Evolutionary conservation across 495 filamentous ascomycete genomes (phyloP).

Genomic region (Lophium mytilinum): DNA sequence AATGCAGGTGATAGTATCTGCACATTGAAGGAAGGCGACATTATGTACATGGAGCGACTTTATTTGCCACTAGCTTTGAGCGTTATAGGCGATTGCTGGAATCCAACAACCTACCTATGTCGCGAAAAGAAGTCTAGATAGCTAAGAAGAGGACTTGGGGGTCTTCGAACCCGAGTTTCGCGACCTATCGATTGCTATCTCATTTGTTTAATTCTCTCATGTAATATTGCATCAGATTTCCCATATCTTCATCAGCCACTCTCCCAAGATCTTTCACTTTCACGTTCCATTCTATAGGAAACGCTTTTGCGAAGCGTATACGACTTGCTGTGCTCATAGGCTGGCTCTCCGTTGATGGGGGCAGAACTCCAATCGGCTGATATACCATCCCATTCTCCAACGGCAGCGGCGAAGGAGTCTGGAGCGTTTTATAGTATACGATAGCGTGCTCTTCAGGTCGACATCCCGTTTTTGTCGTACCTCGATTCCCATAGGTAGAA

Average conservation of each 20-base stretch:
- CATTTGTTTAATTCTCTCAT: not conserved
- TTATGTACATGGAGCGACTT: no score
- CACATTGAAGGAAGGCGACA: no score
- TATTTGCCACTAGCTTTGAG: no score
- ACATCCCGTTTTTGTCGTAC: slow-evolving; percentile 31
- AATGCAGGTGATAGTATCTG: no score
- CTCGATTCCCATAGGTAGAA: slow-evolving; percentile 34
- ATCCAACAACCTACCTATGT: no score
- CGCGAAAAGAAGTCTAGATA: no score
- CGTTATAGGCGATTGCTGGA: no score
- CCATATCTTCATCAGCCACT: not conserved
- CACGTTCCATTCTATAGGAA: slow-evolving; percentile 43
- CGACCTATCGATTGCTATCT: not conserved
- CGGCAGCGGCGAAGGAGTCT: not conserved
- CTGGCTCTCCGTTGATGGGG: not conserved
- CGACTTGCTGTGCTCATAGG: slow-evolving; percentile 33
- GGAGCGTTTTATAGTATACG: slow-evolving; percentile 30
- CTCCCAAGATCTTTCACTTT: slow-evolving; percentile 37
- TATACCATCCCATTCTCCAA: not conserved
- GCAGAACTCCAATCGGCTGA: not conserved
- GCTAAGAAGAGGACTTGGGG: no score
- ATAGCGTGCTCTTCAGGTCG: slow-evolving; percentile 36
- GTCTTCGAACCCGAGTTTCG: no score
- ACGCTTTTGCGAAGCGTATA: slow-evolving; percentile 39
- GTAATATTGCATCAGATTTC: not conserved